phyloP scores from a whole-genome alignment of 2,329 filamentous ascomycete genomes.

The Falciphora oryzae region DNA sequence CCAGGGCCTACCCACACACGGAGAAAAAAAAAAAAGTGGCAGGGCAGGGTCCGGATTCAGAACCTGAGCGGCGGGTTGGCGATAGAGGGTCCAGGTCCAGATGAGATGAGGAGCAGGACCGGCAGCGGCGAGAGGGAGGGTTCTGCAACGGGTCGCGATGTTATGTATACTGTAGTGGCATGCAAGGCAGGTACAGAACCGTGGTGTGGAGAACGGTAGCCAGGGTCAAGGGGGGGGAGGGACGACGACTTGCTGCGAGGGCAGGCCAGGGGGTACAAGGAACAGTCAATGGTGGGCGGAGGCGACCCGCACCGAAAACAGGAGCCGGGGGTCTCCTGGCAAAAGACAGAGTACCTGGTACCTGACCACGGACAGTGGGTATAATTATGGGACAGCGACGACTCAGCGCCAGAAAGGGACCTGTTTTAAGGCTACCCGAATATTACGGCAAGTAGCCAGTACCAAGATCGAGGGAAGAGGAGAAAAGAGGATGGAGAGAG shows the following conservation, averaged over 20 bases:
- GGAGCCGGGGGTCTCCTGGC: neutral
- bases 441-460: constrained; percentile 7
- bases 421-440: constrained; percentile 6
- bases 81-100: constrained; percentile 3
- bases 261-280: constrained; percentile 12
- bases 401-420: constrained; percentile 21
- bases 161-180: constrained; percentile 12
- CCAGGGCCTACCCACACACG: constrained; percentile 27
- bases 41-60: constrained; percentile 37
- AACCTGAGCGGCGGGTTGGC: constrained; percentile 20
- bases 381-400: constrained; percentile 18
- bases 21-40: constrained; percentile 32
- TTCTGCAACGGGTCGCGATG: constrained; percentile 5
- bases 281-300: constrained; percentile 13
- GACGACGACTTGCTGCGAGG: constrained; percentile 14
- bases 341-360: constrained; percentile 28
- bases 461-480: constrained; percentile 30
- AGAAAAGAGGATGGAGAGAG: constrained; percentile 24
- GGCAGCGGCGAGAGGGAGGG: neutral
- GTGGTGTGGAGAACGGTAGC: neutral
- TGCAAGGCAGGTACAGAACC: constrained; percentile 1
- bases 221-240: constrained; percentile 16
- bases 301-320: constrained; percentile 4
- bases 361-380: constrained; percentile 34
- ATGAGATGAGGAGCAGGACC: neutral